Conservation (phyloP, 345 rosid genomes). For the Murraya koenigii region DNA sequence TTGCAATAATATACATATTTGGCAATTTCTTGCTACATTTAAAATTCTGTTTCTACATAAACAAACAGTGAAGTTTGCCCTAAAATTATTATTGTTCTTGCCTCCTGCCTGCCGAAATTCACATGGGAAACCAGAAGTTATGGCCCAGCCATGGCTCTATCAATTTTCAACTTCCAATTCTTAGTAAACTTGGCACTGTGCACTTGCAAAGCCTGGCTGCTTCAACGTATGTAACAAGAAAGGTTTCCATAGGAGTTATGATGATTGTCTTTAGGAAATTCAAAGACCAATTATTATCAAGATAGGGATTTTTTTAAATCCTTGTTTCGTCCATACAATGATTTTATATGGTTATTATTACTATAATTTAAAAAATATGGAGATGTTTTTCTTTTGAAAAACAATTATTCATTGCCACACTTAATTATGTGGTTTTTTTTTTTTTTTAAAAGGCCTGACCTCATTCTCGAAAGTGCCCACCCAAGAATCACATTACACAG, state of each 20-base stretch:
- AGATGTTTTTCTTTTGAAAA: not conserved
- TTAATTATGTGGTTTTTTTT: too few species aligned
- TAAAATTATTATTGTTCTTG: too few species aligned
- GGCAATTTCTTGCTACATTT: not conserved
- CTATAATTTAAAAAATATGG: not conserved
- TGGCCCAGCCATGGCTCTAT: not conserved
- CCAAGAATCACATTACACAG: too few species aligned
- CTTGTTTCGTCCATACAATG: not conserved
- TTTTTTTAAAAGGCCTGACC: too few species aligned
- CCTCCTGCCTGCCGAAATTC: not conserved
- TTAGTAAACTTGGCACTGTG: not conserved
- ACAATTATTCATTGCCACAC: too few species aligned
- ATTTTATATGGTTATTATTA: not conserved
- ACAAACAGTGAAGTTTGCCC: too few species aligned
- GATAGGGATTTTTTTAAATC: not conserved
- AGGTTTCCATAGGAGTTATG: not conserved
- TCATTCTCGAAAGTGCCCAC: too few species aligned
- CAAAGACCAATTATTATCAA: conserved; percentile 18
- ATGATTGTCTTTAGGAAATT: conserved; percentile 4
- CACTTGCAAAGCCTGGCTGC: not conserved
- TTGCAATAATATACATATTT: not conserved
- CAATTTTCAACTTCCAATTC: not conserved
- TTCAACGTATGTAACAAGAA: not conserved
- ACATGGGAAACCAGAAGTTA: conserved; percentile 10
- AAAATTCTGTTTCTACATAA: too few species aligned